A percentile compares a stretch with the other conserved stretches of the same genome.
Conservation (phyloP, 2,329 filamentous ascomycete genomes). For the Didymella lethalis region DNA sequence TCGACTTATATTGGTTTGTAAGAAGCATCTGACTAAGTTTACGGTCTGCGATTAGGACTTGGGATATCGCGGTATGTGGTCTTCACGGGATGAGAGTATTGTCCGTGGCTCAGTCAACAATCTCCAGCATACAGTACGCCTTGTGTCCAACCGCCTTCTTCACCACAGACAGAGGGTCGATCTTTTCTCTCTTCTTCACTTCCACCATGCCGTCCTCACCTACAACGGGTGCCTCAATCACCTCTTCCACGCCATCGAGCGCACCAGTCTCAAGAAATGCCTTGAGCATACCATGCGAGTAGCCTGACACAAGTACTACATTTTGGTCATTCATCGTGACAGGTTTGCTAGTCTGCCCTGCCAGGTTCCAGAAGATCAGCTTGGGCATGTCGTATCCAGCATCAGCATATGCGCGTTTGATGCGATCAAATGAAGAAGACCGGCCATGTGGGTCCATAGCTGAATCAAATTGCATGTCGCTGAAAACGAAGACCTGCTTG, state of each 20-base stretch:
- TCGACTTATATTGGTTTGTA: background rate
- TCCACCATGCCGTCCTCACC: slow-evolving; percentile 42
- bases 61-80: background rate
- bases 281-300: slow-evolving; percentile 66
- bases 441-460: background rate
- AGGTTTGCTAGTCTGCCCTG: slow-evolving; percentile 57
- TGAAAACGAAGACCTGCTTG: background rate
- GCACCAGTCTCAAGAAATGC: slow-evolving; percentile 62
- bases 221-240: slow-evolving; percentile 47
- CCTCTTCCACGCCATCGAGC: slow-evolving; percentile 54
- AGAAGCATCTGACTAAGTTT: background rate
- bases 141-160: slow-evolving; percentile 62
- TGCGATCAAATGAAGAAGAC: background rate
- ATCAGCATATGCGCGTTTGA: background rate
- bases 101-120: slow-evolving; percentile 44
- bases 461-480: background rate
- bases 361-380: slow-evolving; percentile 4
- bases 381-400: slow-evolving; percentile 7
- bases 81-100: background rate
- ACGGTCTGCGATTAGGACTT: background rate
- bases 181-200: slow-evolving; percentile 51
- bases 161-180: slow-evolving; percentile 57
- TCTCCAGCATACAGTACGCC: slow-evolving; percentile 64
- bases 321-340: slow-evolving; percentile 56
- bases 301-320: slow-evolving; percentile 62